These are phyloP conservation scores for Erysimum cheiranthoides DNA, from an alignment of 345 rosid genomes.

Conservation along the genomic window DNA sequence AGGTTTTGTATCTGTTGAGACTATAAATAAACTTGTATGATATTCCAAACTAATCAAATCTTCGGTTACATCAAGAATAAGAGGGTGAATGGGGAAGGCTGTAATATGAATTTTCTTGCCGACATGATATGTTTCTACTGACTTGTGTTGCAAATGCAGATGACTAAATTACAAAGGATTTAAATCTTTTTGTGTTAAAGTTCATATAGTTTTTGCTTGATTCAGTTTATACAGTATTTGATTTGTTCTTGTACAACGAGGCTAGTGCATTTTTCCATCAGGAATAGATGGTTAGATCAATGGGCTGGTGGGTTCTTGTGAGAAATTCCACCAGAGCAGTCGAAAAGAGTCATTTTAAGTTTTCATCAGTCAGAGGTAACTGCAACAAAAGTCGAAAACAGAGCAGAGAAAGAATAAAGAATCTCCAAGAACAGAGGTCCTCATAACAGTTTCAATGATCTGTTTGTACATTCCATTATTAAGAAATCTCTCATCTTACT, in stretches of 20 bases:
- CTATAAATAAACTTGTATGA: background rate
- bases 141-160: conserved; percentile 11
- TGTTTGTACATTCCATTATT: conserved; percentile 38
- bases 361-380: conserved; percentile 2
- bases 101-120: background rate
- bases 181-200: background rate
- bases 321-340: background rate
- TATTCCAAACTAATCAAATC: conserved; percentile 3
- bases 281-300: conserved; percentile 8
- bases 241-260: background rate
- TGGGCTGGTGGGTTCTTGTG: conserved; percentile 9
- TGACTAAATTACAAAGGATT: background rate
- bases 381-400: background rate
- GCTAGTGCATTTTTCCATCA: conserved; percentile 2
- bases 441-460: conserved; percentile 23
- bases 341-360: conserved; percentile 10
- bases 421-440: background rate
- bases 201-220: background rate
- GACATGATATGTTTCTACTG: background rate
- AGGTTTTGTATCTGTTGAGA: conserved; percentile 7
- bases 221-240: conserved; percentile 4
- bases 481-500: conserved; percentile 32
- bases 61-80: background rate
- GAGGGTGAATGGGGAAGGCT: background rate
- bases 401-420: conserved; percentile 21